Percentiles rank a stretch among this genome's conserved stretches.
Conservation (phyloP, 352 stramenopile species). For the Globisporangium recalcitrans region DNA sequence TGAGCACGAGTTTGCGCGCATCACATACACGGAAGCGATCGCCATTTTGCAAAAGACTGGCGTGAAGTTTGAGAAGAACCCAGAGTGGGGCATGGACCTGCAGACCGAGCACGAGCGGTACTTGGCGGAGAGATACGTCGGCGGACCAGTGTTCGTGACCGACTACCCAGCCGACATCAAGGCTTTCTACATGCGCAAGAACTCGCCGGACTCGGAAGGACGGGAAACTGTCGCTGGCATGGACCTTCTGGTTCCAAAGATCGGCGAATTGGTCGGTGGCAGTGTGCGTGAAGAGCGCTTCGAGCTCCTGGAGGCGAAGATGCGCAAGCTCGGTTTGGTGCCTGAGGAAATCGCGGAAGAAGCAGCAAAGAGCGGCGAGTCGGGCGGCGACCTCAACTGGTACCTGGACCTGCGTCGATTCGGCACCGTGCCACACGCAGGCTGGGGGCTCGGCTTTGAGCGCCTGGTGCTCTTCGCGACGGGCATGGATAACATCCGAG, state of each 20-base stretch:
- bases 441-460: conserved; percentile 98
- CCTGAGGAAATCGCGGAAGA: conserved; percentile 69
- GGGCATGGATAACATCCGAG: conserved; percentile 98
- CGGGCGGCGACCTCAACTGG: conserved; percentile 86
- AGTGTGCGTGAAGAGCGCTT: conserved; percentile 95
- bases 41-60: conserved; percentile 86
- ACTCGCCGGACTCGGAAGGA: conserved; percentile 65
- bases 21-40: conserved; percentile 95
- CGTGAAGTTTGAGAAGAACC: conserved; percentile 79
- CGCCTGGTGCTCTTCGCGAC: conserved; percentile 96
- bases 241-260: conserved; percentile 95
- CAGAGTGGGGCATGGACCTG: conserved; percentile 94
- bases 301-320: conserved; percentile 82
- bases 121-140: conserved; percentile 85
- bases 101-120: conserved; percentile 96
- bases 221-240: conserved; percentile 96
- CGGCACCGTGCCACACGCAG: conserved; percentile 95
- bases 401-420: conserved; percentile 97
- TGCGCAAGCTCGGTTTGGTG: conserved; percentile 47
- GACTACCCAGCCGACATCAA: conserved; percentile 98
- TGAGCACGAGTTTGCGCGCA: conserved; percentile 85
- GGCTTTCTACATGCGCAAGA: conserved; percentile 99
- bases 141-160: conserved; percentile 93
- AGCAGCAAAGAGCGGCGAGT: conserved; percentile 15
- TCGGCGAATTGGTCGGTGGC: conserved; percentile 95